Evolutionary conservation across 2,329 filamentous ascomycete species (phyloP).

Genomic region (Fusarium paranaense): DNA sequence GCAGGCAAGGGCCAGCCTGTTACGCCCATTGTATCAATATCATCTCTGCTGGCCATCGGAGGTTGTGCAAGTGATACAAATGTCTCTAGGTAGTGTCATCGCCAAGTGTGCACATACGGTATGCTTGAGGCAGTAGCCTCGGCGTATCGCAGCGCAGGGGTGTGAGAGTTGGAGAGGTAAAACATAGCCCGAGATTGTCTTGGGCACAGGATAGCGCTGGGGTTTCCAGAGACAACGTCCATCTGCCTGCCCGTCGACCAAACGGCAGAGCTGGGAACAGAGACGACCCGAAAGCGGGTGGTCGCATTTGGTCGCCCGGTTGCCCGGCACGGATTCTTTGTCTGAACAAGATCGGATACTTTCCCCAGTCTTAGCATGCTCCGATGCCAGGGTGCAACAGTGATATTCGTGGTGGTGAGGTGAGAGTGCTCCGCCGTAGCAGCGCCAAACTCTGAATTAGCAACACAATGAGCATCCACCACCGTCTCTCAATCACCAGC

Average conservation of each 20-base stretch:
- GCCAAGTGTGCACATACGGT: constrained; percentile 33
- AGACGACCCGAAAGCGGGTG: constrained; percentile 25
- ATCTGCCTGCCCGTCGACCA: constrained; percentile 15
- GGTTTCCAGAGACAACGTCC: constrained; percentile 21
- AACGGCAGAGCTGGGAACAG: constrained; percentile 18
- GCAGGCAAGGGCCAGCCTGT: constrained; percentile 10
- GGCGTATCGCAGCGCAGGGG: constrained; percentile 30
- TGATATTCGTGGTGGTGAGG: constrained; percentile 31
- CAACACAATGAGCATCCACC: constrained; percentile 22
- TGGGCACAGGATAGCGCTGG: constrained; percentile 33
- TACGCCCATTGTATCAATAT: constrained; percentile 27
- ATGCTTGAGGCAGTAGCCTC: constrained; percentile 34
- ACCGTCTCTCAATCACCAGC: constrained; percentile 19
- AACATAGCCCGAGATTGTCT: constrained; percentile 44
- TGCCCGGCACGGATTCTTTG: constrained; percentile 15
- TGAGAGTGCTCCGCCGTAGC: constrained; percentile 34
- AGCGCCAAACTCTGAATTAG: constrained; percentile 41
- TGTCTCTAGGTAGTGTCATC: constrained; percentile 42
- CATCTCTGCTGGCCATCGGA: constrained; percentile 13
- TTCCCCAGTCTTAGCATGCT: constrained; percentile 34
- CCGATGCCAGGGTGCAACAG: constrained; percentile 29
- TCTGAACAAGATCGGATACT: constrained; percentile 24
- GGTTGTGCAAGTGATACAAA: constrained; percentile 40
- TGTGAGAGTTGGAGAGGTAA: constrained; percentile 36
- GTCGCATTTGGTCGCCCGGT: constrained; percentile 32